Evolutionary conservation across 768 basidiomycete genomes (phyloP).

Genomic region (Kwoniella newhampshirensis): DNA sequence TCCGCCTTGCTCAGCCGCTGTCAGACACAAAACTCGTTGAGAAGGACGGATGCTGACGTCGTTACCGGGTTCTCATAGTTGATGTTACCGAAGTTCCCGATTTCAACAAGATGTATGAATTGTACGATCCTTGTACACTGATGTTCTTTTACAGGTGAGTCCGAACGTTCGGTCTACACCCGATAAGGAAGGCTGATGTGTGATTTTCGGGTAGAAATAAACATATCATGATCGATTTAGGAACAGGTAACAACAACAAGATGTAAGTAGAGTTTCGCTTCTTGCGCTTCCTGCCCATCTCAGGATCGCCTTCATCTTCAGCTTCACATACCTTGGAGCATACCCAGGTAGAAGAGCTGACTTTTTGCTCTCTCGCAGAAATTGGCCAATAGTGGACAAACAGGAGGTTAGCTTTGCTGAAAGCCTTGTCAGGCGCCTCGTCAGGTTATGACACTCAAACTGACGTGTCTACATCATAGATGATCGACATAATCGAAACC

Average conservation of each 20-base stretch:
- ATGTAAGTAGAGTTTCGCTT: slow-evolving; percentile 75
- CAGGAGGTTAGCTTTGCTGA: slow-evolving; percentile 89
- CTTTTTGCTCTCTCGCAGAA: slow-evolving; percentile 59
- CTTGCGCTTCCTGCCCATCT: too few relatives aligned
- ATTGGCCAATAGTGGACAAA: slow-evolving; percentile 98
- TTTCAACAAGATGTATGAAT: slow-evolving; percentile 99
- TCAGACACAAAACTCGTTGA: too few relatives aligned
- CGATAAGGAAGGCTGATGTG: slow-evolving; percentile 12
- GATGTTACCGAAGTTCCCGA: slow-evolving; percentile 97
- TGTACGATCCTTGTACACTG: slow-evolving; percentile 92
- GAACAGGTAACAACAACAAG: slow-evolving; percentile 99
- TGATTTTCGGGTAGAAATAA: slow-evolving; percentile 69
- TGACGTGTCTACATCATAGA: slow-evolving; percentile 56
- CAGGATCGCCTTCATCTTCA: too few relatives aligned
- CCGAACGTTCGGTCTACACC: not conserved
- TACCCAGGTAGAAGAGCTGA: too few relatives aligned
- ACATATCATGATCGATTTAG: slow-evolving; percentile 99
- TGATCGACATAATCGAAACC: slow-evolving; percentile 97
- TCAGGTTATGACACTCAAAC: too few relatives aligned
- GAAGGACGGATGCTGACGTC: too few relatives aligned
- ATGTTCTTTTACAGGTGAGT: slow-evolving; percentile 97
- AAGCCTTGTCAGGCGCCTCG: too few relatives aligned
- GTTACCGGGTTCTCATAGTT: slow-evolving; percentile 52
- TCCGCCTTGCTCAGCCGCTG: too few relatives aligned
- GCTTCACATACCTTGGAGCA: too few relatives aligned